Evolutionary conservation across 2,329 filamentous ascomycete genomes (phyloP).

Genomic region (Onygena corvina): DNA sequence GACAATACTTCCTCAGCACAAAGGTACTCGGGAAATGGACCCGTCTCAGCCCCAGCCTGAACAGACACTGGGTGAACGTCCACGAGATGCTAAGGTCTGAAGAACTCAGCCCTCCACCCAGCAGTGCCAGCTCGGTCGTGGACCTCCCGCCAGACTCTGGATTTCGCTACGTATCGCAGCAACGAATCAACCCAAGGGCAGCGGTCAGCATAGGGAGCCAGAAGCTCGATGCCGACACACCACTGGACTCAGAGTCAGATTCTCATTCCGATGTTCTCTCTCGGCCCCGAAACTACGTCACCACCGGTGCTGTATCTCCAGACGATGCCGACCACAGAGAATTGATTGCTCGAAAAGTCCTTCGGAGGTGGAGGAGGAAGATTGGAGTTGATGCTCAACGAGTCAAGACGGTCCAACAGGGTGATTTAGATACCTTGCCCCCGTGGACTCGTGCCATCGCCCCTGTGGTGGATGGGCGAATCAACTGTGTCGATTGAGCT

Average conservation of each 20-base stretch:
- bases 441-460: slow-evolving; percentile 73
- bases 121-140: neutral
- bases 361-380: slow-evolving; percentile 59
- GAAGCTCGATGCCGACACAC: slow-evolving; percentile 10
- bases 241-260: slow-evolving; percentile 34
- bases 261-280: slow-evolving; percentile 31
- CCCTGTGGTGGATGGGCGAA: slow-evolving; percentile 65
- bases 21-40: slow-evolving; percentile 72
- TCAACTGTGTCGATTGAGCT: slow-evolving; percentile 31
- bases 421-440: slow-evolving; percentile 46
- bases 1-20: slow-evolving; percentile 83
- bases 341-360: slow-evolving; percentile 55
- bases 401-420: slow-evolving; percentile 43
- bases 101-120: slow-evolving; percentile 3
- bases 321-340: slow-evolving; percentile 46
- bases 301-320: slow-evolving; percentile 27
- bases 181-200: neutral
- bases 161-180: slow-evolving; percentile 7
- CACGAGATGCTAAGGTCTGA: slow-evolving; percentile 48
- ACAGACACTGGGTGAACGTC: slow-evolving; percentile 54
- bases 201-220: neutral
- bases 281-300: slow-evolving; percentile 29
- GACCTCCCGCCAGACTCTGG: neutral
- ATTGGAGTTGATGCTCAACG: slow-evolving; percentile 48
- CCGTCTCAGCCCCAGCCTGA: slow-evolving; percentile 51